Percentiles rank a stretch among this genome's conserved stretches.
phyloP scores from a whole-genome alignment of 805 yeast species.

The Cyberlindnera maritima region DNA sequence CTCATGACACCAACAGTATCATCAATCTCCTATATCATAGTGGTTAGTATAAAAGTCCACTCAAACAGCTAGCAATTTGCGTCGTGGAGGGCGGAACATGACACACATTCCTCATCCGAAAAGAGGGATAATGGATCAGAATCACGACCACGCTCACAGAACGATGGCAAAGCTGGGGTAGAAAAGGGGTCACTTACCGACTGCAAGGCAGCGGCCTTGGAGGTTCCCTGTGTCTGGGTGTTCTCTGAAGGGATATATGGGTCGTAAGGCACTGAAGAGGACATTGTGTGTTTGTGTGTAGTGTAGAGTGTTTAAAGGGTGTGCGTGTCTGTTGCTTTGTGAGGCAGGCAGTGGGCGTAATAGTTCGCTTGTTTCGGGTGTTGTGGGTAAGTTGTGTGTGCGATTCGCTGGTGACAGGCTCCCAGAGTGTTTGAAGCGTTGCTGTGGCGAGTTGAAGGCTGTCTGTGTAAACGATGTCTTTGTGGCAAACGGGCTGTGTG shows the following conservation, averaged over 20 bases:
- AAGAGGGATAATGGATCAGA: neutral
- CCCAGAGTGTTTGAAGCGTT: neutral
- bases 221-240: constrained; percentile 21
- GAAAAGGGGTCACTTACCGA: constrained; percentile 50
- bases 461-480: constrained; percentile 1
- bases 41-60: constrained; percentile 25
- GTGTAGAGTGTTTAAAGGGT: neutral
- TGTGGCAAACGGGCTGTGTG: constrained; percentile 17
- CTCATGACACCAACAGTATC: constrained; percentile 98
- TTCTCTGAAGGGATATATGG: constrained; percentile 71
- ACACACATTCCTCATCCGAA: neutral
- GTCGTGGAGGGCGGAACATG: neutral
- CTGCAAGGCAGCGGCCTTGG: constrained; percentile 71
- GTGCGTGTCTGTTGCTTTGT: neutral
- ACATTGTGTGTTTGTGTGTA: constrained; percentile 41
- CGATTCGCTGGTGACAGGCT: neutral
- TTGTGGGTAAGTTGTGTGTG: neutral
- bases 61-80: neutral
- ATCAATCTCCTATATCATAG: constrained; percentile 64
- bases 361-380: neutral
- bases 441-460: neutral
- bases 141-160: neutral
- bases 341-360: neutral
- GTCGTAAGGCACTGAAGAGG: constrained; percentile 80
- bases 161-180: neutral